Evolutionary conservation across 306 rosid species (phyloP), one percentile per base, ranked within the genome.

Genomic region (Cotoneaster glaucophyllus): DNA sequence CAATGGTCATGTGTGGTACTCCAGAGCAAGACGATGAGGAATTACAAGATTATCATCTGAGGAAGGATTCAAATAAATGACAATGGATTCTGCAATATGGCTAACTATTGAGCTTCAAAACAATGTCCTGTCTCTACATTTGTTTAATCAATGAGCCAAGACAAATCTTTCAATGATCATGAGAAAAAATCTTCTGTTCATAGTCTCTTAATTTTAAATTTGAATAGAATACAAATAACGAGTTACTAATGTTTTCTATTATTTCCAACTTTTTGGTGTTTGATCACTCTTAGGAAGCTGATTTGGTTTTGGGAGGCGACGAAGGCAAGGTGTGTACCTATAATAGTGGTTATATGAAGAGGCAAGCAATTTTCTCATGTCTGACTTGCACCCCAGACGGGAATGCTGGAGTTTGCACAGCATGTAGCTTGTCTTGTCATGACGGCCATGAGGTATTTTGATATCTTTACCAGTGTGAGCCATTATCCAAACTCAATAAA

Each of bases 331-430:
- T 92, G 79, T 96, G 99, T 82, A 96, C 99, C 82, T 92, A 92
- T 69, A 85, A 58, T 75, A 92, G 85, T 66, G 97, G 99, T 53
- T 92, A 96, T 81, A 84, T 96, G 98, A 96, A 90, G 86, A 90
- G 98, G 82, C 99, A 96, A 78, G 99, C 99, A 57, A 84, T 96
- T 82, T 96, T 96, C 83, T 96, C 99, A 44, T 96, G 99, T 84
- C 86, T 96, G 76, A 96, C 99, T 58, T 96, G 99, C 79, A 86
- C 92, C 75, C 98, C 98, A 6, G 96, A 87, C 29, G 99, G 99
- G 64, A 92, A 92, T 84, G 96, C 97, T 83, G 99, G 99, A 83
- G 98, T 96, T 74, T 96, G 99, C 87, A 90, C 97, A n/a, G 99
- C 99, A 70, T 96, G 99, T 85, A 89, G 97, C 75, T 84, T 96